Evolutionary conservation across 805 yeast genomes (phyloP).

Genomic region (Hemisphaericaspora nanyangensis): DNA sequence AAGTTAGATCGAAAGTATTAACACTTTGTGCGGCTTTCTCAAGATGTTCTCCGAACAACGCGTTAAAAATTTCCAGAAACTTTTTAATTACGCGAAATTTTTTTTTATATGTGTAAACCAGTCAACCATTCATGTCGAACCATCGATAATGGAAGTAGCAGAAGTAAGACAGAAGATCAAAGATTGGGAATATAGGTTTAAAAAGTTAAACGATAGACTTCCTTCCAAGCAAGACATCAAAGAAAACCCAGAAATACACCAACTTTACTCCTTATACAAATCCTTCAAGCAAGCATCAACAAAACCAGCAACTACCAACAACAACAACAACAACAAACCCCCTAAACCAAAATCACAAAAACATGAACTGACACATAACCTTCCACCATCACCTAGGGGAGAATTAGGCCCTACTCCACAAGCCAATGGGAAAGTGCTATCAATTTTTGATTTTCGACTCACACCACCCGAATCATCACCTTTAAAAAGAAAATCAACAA

Average conservation of each 20-base stretch:
- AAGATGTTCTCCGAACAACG: too few species aligned
- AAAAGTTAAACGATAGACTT: conserved; percentile 19
- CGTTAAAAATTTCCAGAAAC: too few species aligned
- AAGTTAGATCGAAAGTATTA: too few species aligned
- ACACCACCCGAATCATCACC: conserved; percentile 46
- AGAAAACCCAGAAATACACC: conserved; percentile 21
- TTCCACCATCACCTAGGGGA: neutral
- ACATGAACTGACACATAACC: neutral
- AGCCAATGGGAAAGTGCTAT: conserved; percentile 68
- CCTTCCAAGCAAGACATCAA: conserved; percentile 36
- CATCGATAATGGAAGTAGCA: conserved; percentile 8
- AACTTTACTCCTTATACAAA: conserved; percentile 31
- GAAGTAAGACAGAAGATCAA: conserved; percentile 30
- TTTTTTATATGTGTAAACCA: too few species aligned
- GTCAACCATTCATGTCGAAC: too few species aligned
- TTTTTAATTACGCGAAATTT: too few species aligned
- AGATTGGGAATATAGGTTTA: conserved; percentile 37
- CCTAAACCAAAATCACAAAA: neutral
- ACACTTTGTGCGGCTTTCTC: too few species aligned
- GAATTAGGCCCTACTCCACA: conserved; percentile 89
- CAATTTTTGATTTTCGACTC: conserved; percentile 59
- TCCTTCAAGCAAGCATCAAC: conserved; percentile 10
- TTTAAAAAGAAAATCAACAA: conserved; percentile 15
- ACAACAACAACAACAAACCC: too few species aligned
- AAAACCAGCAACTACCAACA: neutral